Percentiles rank a stretch among this genome's conserved stretches.
These are phyloP conservation scores for Pseudohyphozyma bogoriensis DNA, from an alignment of 768 basidiomycete genomes.

Conservation along the genomic window DNA sequence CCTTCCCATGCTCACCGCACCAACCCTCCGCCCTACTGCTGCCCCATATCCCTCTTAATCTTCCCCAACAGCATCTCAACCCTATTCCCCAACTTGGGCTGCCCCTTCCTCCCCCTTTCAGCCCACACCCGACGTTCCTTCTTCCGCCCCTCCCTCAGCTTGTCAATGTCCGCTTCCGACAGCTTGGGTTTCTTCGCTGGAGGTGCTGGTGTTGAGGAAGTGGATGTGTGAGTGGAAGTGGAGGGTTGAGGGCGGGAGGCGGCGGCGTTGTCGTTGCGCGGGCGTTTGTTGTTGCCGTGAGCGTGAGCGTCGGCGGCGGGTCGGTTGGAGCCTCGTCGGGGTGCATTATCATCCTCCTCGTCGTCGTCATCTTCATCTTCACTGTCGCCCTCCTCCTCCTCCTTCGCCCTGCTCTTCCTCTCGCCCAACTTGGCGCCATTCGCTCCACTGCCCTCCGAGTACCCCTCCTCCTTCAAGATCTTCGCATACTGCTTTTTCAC, in stretches of 20 bases:
- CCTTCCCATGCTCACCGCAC: too few relatives aligned
- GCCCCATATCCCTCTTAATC: conserved; percentile 16
- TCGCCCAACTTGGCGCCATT: conserved; percentile 1
- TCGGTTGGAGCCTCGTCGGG: too few relatives aligned
- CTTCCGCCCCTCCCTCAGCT: conserved; percentile 15
- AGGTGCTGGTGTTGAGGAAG: not conserved
- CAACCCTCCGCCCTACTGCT: not conserved
- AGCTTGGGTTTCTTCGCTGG: conserved; percentile 16
- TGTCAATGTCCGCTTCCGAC: conserved; percentile 17
- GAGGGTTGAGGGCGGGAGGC: not conserved
- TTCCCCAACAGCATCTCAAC: conserved; percentile 23
- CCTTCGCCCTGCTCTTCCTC: conserved; percentile 2
- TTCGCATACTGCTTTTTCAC: conserved; percentile 24
- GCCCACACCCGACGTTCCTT: conserved; percentile 17
- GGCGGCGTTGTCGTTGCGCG: not conserved
- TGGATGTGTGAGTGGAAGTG: not conserved
- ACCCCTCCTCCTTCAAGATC: conserved; percentile 23
- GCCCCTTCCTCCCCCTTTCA: conserved; percentile 12
- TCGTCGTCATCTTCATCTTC: conserved; percentile 3
- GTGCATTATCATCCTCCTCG: not conserved
- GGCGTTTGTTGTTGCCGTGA: not conserved
- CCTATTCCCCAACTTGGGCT: conserved; percentile 21
- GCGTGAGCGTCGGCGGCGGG: conserved; percentile 1
- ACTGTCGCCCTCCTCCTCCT: not conserved
- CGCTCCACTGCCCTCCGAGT: not conserved